A percentile compares a stretch with the other conserved stretches of the same genome.
Evolutionary conservation across 768 basidiomycete genomes (phyloP).

Genomic region (Boletus pseudo-olivaceus): DNA sequence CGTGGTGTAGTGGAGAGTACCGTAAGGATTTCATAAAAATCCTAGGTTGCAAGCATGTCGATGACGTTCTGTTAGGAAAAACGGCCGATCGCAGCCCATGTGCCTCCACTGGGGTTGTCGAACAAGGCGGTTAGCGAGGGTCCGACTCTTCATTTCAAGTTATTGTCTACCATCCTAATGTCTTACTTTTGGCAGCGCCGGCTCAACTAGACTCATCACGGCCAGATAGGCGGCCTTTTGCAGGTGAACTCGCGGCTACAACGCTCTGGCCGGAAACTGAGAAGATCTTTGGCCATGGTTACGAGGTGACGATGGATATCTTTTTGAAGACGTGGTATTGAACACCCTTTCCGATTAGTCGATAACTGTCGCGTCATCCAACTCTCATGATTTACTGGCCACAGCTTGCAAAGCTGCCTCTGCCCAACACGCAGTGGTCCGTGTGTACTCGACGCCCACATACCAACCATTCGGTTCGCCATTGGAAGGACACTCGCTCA

Average conservation of each 20-base stretch:
- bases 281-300: conserved; percentile 97
- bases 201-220: conserved; percentile 14
- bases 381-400: conserved; percentile 65
- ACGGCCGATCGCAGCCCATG: conserved; percentile 77
- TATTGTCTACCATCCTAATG: neutral
- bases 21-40: conserved; percentile 32
- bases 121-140: conserved; percentile 86
- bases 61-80: conserved; percentile 38
- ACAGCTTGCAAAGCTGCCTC: conserved; percentile 89
- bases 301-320: conserved; percentile 57
- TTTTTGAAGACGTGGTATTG: neutral
- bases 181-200: conserved; percentile 8
- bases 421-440: conserved; percentile 84
- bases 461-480: conserved; percentile 73
- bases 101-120: conserved; percentile 90
- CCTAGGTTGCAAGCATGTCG: neutral
- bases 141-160: conserved; percentile 21
- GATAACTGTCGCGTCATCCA: conserved; percentile 75
- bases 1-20: conserved; percentile 47
- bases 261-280: conserved; percentile 97
- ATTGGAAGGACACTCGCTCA: conserved; percentile 80
- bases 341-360: conserved; percentile 45
- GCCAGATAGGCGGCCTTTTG: conserved; percentile 60
- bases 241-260: conserved; percentile 81
- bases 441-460: conserved; percentile 69